These are phyloP conservation scores for Mortierella sp. DNA, from an alignment of 371 early-diverging fungal genomes.

Conservation along the genomic window DNA sequence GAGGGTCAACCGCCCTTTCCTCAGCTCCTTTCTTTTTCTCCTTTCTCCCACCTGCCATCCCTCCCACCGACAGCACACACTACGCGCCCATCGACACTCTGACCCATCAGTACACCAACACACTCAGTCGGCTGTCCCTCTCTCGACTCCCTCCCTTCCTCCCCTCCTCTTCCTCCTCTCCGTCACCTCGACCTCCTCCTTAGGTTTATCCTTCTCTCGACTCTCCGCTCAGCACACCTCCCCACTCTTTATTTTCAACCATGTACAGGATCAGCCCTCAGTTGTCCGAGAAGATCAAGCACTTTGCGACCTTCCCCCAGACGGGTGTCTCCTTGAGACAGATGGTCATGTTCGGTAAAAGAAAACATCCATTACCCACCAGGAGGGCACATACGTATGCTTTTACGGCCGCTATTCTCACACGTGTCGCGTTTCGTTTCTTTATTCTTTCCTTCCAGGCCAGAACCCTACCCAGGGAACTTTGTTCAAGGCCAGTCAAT, in stretches of 20 bases:
- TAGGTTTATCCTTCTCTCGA: not conserved
- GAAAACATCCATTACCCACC: not conserved
- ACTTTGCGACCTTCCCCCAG: constrained; percentile 87
- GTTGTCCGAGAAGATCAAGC: constrained; percentile 78
- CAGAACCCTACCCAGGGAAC: constrained; percentile 87
- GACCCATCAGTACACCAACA: not conserved
- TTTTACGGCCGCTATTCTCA: not conserved
- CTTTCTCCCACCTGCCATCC: not conserved
- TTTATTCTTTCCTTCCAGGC: constrained; percentile 63
- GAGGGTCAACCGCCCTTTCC: not conserved
- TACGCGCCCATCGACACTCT: constrained; percentile 1
- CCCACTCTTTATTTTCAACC: constrained; percentile 15
- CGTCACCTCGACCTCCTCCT: not conserved
- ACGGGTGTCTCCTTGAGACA: constrained; percentile 93
- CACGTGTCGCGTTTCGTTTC: constrained; percentile 6
- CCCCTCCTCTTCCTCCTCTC: not conserved
- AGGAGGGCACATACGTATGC: not conserved
- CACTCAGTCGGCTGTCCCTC: not conserved
- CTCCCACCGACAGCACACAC: not conserved
- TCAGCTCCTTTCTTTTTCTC: not conserved
- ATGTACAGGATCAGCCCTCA: constrained; percentile 74
- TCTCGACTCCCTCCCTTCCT: not conserved
- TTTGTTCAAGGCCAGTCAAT: constrained; percentile 91
- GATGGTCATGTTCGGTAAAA: constrained; percentile 93
- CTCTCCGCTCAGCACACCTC: not conserved